These are phyloP conservation scores for Kodamaea fukazawae DNA, from an alignment of 805 yeast genomes.

Conservation along the genomic window DNA sequence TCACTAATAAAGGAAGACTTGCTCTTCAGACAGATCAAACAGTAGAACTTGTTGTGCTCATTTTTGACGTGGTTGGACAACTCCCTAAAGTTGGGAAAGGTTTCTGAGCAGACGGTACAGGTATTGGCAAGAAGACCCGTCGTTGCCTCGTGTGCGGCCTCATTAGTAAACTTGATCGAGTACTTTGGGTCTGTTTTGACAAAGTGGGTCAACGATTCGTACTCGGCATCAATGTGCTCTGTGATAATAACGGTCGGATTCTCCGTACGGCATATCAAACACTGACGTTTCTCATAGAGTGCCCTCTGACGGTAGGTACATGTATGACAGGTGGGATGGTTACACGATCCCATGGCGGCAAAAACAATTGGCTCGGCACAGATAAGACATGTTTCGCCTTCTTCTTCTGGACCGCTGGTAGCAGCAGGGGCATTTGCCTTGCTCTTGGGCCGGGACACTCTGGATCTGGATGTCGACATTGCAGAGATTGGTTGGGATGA, in stretches of 20 bases:
- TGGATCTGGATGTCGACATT: background rate
- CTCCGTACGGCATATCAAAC: conserved; percentile 83
- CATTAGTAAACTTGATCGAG: conserved; percentile 60
- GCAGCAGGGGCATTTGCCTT: background rate
- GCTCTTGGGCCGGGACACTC: conserved; percentile 4
- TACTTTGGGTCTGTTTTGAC: conserved; percentile 40
- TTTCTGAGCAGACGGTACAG: conserved; percentile 53
- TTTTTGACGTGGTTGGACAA: conserved; percentile 62
- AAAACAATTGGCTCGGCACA: conserved; percentile 73
- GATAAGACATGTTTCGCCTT: conserved; percentile 62
- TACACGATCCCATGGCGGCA: conserved; percentile 77
- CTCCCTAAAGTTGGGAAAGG: conserved; percentile 50
- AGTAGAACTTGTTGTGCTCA: conserved; percentile 62
- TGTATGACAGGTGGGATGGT: conserved; percentile 76
- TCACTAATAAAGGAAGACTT: conserved; percentile 79
- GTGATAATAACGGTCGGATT: conserved; percentile 58
- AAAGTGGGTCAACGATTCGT: conserved; percentile 36
- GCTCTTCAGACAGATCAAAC: conserved; percentile 74
- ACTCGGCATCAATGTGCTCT: conserved; percentile 37
- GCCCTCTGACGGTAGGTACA: conserved; percentile 86
- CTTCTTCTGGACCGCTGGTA: conserved; percentile 18
- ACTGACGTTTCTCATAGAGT: conserved; percentile 65
- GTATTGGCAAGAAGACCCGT: conserved; percentile 48
- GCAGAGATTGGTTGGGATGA: no score
- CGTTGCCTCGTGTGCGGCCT: conserved; percentile 47